Evolutionary conservation across 331 rosid species (phyloP).

Genomic region (Rosa hybrid): DNA sequence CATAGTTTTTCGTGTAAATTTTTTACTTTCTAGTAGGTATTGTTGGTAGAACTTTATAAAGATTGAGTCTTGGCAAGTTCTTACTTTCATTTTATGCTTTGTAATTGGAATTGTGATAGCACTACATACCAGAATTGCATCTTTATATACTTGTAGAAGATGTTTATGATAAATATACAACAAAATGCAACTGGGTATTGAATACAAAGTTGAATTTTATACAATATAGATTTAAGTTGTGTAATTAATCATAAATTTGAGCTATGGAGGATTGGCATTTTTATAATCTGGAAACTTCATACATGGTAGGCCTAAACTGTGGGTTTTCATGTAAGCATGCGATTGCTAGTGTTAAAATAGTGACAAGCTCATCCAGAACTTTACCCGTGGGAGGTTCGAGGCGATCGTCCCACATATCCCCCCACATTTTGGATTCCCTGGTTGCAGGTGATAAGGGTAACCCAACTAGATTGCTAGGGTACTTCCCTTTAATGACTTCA

Average conservation of each 20-base stretch:
- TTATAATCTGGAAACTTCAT: constrained; percentile 18
- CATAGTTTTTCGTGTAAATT: background rate
- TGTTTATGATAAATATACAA: no score
- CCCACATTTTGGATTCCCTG: background rate
- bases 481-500: constrained; percentile 28
- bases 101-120: background rate
- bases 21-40: background rate
- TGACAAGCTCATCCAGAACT: constrained; percentile 8
- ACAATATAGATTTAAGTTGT: background rate
- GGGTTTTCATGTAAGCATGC: constrained; percentile 30
- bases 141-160: background rate
- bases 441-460: background rate
- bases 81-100: background rate
- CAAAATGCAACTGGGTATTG: background rate
- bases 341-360: constrained; percentile 18
- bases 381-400: constrained; percentile 22
- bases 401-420: constrained; percentile 30
- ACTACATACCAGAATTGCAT: background rate
- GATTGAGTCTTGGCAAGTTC: background rate
- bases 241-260: background rate
- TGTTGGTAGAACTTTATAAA: background rate
- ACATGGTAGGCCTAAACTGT: constrained; percentile 33
- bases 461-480: constrained; percentile 25
- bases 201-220: background rate
- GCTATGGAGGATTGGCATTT: background rate